Percentiles rank a stretch among this genome's conserved stretches.
These are phyloP conservation scores for Lunularia cruciata DNA, from an alignment of 225 moss, liverwort and hornwort species.

Conservation along the genomic window DNA sequence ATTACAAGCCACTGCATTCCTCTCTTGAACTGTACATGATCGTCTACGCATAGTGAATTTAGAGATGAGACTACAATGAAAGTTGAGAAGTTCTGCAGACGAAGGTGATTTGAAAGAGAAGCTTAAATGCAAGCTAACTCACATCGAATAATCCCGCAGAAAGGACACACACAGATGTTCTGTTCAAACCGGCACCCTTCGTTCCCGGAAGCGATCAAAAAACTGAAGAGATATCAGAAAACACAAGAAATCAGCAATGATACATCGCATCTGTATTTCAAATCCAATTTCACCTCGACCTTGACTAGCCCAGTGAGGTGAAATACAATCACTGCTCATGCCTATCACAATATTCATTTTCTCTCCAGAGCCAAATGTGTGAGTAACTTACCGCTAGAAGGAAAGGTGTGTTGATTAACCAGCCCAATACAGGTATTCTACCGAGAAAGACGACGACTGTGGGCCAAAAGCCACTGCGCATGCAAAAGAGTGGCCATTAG, in stretches of 20 bases:
- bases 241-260: neutral
- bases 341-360: no score
- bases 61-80: neutral
- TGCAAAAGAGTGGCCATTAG: neutral
- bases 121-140: slow-evolving; percentile 4
- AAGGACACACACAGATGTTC: slow-evolving; percentile 3
- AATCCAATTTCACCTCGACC: neutral
- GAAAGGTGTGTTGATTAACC: slow-evolving; percentile 79
- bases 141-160: neutral
- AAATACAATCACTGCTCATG: no score
- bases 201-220: slow-evolving; percentile 92
- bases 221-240: slow-evolving; percentile 53
- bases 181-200: slow-evolving; percentile 87
- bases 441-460: slow-evolving; percentile 93
- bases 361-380: no score
- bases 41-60: neutral
- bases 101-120: neutral
- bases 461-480: slow-evolving; percentile 96
- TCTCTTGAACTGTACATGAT: slow-evolving; percentile 11
- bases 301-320: no score
- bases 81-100: neutral
- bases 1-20: slow-evolving; percentile 3
- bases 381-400: slow-evolving; percentile 56
- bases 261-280: neutral
- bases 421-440: slow-evolving; percentile 85